Conservation (phyloP, 2,329 filamentous ascomycete genomes). For the Taxawa tesnikishii region DNA sequence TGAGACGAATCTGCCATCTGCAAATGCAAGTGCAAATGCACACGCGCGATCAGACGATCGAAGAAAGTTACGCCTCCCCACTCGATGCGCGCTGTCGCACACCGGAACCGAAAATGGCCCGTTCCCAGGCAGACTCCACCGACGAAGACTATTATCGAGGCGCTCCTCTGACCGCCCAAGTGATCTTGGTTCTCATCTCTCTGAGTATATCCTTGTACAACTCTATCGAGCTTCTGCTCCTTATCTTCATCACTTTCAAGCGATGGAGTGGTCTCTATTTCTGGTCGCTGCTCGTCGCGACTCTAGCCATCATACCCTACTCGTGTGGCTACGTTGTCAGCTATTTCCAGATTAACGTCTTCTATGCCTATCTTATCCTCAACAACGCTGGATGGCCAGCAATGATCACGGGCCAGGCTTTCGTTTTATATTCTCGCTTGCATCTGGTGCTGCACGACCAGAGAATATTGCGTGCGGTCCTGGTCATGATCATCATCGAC, state of each 20-base stretch:
- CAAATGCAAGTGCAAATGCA: too few species aligned
- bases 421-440: conserved; percentile 51
- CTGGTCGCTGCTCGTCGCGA: conserved; percentile 33
- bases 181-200: too few species aligned
- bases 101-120: too few species aligned
- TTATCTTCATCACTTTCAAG: conserved; percentile 36
- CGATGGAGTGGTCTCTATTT: conserved; percentile 36
- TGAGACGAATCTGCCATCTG: too few species aligned
- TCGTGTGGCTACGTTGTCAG: conserved; percentile 35
- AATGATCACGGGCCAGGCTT: conserved; percentile 50
- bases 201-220: too few species aligned
- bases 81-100: too few species aligned
- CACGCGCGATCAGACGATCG: too few species aligned
- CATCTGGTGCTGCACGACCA: conserved; percentile 43
- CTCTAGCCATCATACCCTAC: conserved; percentile 34
- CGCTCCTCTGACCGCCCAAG: too few species aligned
- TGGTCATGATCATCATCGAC: conserved; percentile 47
- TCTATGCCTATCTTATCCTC: conserved; percentile 26
- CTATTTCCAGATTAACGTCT: conserved; percentile 16
- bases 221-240: conserved; percentile 31
- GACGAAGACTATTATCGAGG: too few species aligned
- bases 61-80: too few species aligned
- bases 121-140: too few species aligned
- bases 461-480: conserved; percentile 34
- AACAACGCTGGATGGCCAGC: conserved; percentile 39